Evolutionary conservation across 2,329 filamentous ascomycete species (phyloP).

Genomic region (Delphinella strobiligena): DNA sequence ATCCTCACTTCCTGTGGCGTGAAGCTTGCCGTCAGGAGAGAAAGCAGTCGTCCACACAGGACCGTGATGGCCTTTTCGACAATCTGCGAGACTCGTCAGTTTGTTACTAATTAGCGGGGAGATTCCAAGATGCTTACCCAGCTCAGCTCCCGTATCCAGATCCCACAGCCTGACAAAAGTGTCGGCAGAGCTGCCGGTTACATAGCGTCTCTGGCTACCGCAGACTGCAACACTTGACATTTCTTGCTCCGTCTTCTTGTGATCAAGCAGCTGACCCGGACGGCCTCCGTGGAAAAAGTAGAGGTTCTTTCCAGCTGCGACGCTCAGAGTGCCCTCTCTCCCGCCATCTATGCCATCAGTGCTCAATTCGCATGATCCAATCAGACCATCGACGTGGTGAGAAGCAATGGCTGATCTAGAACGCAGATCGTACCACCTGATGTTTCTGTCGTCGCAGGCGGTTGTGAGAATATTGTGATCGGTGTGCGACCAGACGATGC

Average conservation of each 20-base stretch:
- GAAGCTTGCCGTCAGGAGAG: slow-evolving; percentile 89
- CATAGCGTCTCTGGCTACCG: slow-evolving; percentile 64
- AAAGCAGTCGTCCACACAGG: slow-evolving; percentile 95
- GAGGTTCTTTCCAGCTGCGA: slow-evolving; percentile 86
- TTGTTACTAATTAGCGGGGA: neutral
- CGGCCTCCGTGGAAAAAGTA: slow-evolving; percentile 77
- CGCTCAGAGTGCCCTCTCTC: slow-evolving; percentile 61
- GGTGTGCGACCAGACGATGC: slow-evolving; percentile 76
- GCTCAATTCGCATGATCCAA: slow-evolving; percentile 86
- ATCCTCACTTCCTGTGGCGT: slow-evolving; percentile 92
- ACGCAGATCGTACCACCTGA: slow-evolving; percentile 90
- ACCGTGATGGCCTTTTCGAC: slow-evolving; percentile 93
- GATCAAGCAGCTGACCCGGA: slow-evolving; percentile 63
- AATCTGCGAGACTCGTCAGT: slow-evolving; percentile 41
- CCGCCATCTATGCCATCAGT: slow-evolving; percentile 45
- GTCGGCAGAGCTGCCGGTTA: slow-evolving; percentile 82
- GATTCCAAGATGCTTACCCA: slow-evolving; percentile 41
- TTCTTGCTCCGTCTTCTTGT: slow-evolving; percentile 66
- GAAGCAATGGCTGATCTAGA: slow-evolving; percentile 63
- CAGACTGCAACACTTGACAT: slow-evolving; percentile 87
- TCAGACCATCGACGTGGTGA: slow-evolving; percentile 67
- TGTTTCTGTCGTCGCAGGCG: slow-evolving; percentile 76
- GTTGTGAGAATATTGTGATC: slow-evolving; percentile 84
- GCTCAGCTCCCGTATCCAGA: slow-evolving; percentile 69
- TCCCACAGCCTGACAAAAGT: slow-evolving; percentile 96